Evolutionary conservation across 768 basidiomycete species (phyloP), one percentile per base, ranked within the genome.

Genomic region (Rhizopogon vesiculosus): DNA sequence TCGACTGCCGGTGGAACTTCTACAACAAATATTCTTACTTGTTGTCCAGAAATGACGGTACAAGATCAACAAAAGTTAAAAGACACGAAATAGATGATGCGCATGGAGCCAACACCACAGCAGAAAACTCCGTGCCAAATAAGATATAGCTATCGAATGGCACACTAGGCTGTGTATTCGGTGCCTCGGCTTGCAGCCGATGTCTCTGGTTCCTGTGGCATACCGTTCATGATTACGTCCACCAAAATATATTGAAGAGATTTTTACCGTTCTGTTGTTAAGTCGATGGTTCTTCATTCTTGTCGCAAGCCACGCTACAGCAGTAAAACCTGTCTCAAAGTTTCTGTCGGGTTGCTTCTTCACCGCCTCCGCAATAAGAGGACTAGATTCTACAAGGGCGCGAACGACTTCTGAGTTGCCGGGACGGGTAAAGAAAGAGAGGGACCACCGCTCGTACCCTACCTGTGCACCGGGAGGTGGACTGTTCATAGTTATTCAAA

Each of bases 401-500:
- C 74, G 76, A 8, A 87, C 77, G 1, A 75, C 55, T 39, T 77
- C 69, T 1, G 74, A 72, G 62, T 86, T 77, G 7, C 78, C 80
- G 0, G 86, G 86, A 18, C 87, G 75, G 0, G 78, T 82, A 69
- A 89, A 87, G 67, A 80, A 89, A 0, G 84, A 85, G 13, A 87
- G 69, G 3, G 86, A 88, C 80, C 83, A 87, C 12, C 87, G 76
- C 33, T 80, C 79, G 35, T 74, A 66, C 6, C 72, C 64, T 1
- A 69, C 70, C 66, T 90, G 87, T 3, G 66, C 56, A 9, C 82
- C 80, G 0, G 87, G 86, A 0, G 87, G 82, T 12, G 84, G 77
- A 0, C 45, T 48, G 3, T 48, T 18, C 45, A 33, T 5, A 3
- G 45, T 15, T 18, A 33, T 48, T 19, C 13, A 7, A 25, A 19